Conservation (phyloP, 1,284 basidiomycete genomes). For the Malassezia arunalokei region DNA sequence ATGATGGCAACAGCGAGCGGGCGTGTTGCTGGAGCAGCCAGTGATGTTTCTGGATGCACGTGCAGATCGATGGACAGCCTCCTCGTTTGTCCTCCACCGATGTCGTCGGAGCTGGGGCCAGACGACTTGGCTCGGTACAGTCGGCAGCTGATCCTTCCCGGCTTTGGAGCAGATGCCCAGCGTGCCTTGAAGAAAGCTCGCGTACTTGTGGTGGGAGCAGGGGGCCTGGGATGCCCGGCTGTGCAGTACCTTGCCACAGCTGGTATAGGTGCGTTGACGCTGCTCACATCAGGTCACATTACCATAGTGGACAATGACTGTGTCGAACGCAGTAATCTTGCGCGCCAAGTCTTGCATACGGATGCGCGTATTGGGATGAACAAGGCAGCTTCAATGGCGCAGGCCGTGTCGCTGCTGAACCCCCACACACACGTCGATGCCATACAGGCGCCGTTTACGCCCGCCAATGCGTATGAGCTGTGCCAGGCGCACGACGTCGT, state of each 20-base stretch:
- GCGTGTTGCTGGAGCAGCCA: too few species aligned
- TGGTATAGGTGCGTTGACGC: conserved; percentile 61
- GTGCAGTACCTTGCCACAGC: conserved; percentile 84
- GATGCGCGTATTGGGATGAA: conserved; percentile 64
- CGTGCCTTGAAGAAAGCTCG: conserved; percentile 62
- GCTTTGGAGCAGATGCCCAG: conserved; percentile 68
- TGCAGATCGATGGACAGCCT: background rate
- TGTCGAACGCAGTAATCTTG: conserved; percentile 83
- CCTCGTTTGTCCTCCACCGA: background rate
- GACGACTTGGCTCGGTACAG: conserved; percentile 81
- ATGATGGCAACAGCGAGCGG: too few species aligned
- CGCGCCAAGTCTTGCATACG: conserved; percentile 80
- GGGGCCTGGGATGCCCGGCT: conserved; percentile 88
- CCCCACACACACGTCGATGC: conserved; percentile 28
- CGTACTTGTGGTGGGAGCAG: conserved; percentile 81
- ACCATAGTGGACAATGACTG: conserved; percentile 81
- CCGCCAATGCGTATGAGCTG: conserved; percentile 25
- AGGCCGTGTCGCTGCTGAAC: conserved; percentile 45
- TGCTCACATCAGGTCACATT: conserved; percentile 55
- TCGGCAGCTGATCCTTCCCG: conserved; percentile 88
- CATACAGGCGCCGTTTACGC: conserved; percentile 15
- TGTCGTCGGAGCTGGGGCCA: conserved; percentile 32
- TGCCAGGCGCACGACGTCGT: conserved; percentile 54
- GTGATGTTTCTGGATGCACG: background rate
- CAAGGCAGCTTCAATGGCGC: conserved; percentile 69